These are phyloP conservation scores for Wallacemonas sp. DNA, from an alignment of 208 protist genomes.

Conservation along the genomic window DNA sequence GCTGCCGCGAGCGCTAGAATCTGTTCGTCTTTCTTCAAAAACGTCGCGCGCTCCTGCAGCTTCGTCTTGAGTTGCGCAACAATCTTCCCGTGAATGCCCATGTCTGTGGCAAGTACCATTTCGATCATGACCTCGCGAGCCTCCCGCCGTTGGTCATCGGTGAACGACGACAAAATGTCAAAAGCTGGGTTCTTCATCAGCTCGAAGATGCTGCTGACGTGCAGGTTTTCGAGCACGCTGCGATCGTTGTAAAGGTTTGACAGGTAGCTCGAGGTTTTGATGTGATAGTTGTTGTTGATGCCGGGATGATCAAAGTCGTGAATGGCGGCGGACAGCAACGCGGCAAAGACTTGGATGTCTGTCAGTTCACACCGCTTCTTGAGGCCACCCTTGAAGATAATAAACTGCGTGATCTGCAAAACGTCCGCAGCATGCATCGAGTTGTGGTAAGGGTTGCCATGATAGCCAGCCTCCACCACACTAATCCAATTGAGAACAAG, in stretches of 20 bases:
- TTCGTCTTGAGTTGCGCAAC: conserved; percentile 67
- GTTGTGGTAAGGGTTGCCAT: conserved; percentile 93
- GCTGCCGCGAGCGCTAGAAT: conserved; percentile 86
- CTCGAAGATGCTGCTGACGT: conserved; percentile 90
- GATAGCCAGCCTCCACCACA: conserved; percentile 89
- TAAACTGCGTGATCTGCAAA: conserved; percentile 87
- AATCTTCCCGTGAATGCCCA: conserved; percentile 89
- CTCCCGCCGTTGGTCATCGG: conserved; percentile 74
- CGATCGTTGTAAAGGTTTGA: conserved; percentile 95
- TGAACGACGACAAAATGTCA: conserved; percentile 85
- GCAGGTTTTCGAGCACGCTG: conserved; percentile 95
- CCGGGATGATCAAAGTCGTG: conserved; percentile 98
- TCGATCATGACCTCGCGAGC: conserved; percentile 89
- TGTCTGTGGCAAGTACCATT: conserved; percentile 95
- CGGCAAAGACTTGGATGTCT: conserved; percentile 86
- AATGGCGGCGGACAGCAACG: conserved; percentile 91
- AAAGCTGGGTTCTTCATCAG: conserved; percentile 84
- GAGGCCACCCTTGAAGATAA: conserved; percentile 76
- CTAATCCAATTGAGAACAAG: conserved; percentile 88
- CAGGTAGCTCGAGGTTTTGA: conserved; percentile 81
- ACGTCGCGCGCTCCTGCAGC: conserved; percentile 58
- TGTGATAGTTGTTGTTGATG: conserved; percentile 93
- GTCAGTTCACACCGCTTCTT: conserved; percentile 68
- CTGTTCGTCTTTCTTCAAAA: conserved; percentile 82
- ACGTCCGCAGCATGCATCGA: conserved; percentile 94